Conservation (phyloP, 441 rosid genomes). For the Corymbia calophylla region DNA sequence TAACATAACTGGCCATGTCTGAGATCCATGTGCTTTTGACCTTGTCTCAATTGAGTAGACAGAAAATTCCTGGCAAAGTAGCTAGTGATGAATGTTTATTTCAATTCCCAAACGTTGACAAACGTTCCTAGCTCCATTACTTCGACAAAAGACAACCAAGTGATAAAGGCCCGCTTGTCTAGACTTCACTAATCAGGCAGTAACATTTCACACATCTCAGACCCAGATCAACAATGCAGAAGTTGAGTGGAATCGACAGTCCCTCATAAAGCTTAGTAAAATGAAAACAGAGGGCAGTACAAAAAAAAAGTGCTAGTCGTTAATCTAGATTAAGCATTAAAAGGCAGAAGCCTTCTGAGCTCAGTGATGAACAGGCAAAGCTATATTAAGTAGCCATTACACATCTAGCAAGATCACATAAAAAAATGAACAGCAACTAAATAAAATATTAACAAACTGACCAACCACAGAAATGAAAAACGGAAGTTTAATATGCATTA, state of each 20-base stretch:
- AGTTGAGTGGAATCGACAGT: not conserved
- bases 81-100: not conserved
- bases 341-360: not conserved
- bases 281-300: not conserved
- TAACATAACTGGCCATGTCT: not conserved
- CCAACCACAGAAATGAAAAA: not conserved
- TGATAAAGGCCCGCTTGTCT: not conserved
- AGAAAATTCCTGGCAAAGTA: not conserved
- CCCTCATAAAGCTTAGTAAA: not conserved
- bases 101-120: not conserved
- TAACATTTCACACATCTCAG: not conserved
- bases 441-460: not conserved
- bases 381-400: not conserved
- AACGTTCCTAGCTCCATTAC: not conserved
- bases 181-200: not conserved
- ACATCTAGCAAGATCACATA: not conserved
- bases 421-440: not conserved
- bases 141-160: not conserved
- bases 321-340: not conserved
- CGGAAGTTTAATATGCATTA: constrained; percentile 12
- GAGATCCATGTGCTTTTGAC: not conserved
- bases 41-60: not conserved
- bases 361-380: not conserved
- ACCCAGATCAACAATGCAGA: not conserved
- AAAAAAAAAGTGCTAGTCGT: not conserved